phyloP scores from a whole-genome alignment of 148 eudicot species.

The Fagopyrum homotropicum region DNA sequence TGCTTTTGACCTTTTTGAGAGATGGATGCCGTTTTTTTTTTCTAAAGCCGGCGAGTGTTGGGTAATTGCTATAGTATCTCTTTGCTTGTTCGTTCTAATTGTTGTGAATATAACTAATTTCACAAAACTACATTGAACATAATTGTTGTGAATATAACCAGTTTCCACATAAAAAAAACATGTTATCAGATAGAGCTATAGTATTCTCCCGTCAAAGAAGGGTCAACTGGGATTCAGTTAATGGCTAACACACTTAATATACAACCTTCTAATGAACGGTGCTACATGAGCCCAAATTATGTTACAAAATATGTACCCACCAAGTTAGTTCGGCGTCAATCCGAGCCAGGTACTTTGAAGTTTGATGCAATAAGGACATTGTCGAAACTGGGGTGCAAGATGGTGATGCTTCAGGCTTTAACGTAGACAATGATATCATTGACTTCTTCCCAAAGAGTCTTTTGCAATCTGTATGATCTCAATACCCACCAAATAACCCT shows the following conservation, averaged over 20 bases:
- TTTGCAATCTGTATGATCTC: constrained; percentile 40
- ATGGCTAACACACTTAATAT: constrained; percentile 57
- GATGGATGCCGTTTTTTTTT: neutral
- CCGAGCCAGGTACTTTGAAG: constrained; percentile 43
- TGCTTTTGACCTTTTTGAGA: neutral
- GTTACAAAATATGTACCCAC: constrained; percentile 23
- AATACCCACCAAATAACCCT: constrained; percentile 18
- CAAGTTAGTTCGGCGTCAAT: constrained; percentile 37
- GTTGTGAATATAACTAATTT: neutral
- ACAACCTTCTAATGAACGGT: constrained; percentile 39
- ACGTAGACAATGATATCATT: constrained; percentile 30
- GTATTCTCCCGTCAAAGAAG: constrained; percentile 31
- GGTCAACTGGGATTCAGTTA: constrained; percentile 43
- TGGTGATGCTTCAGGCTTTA: constrained; percentile 5
- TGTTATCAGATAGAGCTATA: too few species aligned
- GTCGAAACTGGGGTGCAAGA: constrained; percentile 16
- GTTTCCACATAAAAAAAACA: too few species aligned
- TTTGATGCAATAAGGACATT: constrained; percentile 46
- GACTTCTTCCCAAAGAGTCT: constrained; percentile 58
- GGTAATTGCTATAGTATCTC: neutral
- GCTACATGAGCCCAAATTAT: constrained; percentile 51
- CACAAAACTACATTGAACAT: neutral
- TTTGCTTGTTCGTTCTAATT: neutral
- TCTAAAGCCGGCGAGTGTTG: neutral
- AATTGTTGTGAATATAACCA: too few species aligned